phyloP scores from a whole-genome alignment of 163 green algal genomes.

The Botryococcus braunii region DNA sequence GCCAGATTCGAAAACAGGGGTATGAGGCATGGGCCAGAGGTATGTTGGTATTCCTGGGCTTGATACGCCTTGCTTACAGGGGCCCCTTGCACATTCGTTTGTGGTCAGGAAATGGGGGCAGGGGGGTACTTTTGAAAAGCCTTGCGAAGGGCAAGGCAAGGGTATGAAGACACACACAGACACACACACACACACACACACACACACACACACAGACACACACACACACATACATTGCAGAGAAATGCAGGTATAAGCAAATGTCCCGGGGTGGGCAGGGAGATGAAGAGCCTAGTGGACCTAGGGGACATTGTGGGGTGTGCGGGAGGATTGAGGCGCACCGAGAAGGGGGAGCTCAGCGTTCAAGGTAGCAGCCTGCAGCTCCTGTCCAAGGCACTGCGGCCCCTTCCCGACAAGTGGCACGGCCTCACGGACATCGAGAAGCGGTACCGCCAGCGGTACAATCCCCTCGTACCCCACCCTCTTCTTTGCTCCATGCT shows the following conservation, averaged over 20 bases:
- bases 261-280: conserved; percentile 1
- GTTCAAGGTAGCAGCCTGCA: conserved; percentile 54
- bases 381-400: conserved; percentile 92
- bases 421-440: conserved; percentile 93
- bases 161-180: too few relatives aligned
- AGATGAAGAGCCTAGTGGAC: conserved; percentile 81
- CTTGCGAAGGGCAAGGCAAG: too few relatives aligned
- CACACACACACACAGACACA: background rate
- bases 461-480: background rate
- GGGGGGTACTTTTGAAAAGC: too few relatives aligned
- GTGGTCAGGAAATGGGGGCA: too few relatives aligned
- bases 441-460: conserved; percentile 78
- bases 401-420: conserved; percentile 96
- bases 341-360: conserved; percentile 92
- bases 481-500: background rate
- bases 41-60: too few relatives aligned
- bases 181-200: background rate
- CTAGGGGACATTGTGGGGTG: conserved; percentile 93
- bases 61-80: too few relatives aligned
- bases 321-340: conserved; percentile 67
- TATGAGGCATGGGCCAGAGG: too few relatives aligned
- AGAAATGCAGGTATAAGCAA: background rate
- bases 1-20: too few relatives aligned
- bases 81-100: too few relatives aligned
- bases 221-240: background rate